phyloP scores from a whole-genome alignment of 1,284 basidiomycete genomes.

The Ustilago vetiveriae region DNA sequence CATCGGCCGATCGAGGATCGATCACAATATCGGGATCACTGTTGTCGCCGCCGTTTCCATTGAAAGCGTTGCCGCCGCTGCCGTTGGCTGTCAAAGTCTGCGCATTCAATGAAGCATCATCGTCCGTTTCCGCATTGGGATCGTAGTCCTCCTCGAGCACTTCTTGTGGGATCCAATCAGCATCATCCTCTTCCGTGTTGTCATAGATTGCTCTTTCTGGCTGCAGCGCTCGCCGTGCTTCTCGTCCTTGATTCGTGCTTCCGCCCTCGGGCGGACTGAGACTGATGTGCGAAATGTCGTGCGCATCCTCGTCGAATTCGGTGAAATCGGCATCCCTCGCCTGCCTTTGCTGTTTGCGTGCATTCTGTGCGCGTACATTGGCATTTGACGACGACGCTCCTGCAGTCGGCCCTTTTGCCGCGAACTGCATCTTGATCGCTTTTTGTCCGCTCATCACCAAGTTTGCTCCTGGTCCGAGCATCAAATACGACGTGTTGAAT shows the following conservation, averaged over 20 bases:
- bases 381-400: slow-evolving; percentile 34
- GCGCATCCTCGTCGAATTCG: slow-evolving; percentile 37
- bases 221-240: slow-evolving; percentile 5
- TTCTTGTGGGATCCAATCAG: slow-evolving; percentile 17
- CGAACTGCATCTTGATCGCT: slow-evolving; percentile 51
- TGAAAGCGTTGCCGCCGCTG: neutral
- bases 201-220: slow-evolving; percentile 4
- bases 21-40: slow-evolving; percentile 28
- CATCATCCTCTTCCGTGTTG: slow-evolving; percentile 16
- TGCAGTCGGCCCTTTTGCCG: slow-evolving; percentile 28
- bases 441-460: slow-evolving; percentile 36
- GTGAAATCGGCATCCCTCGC: slow-evolving; percentile 24
- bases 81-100: too few species aligned
- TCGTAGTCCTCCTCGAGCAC: slow-evolving; percentile 26
- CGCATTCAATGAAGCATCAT: slow-evolving; percentile 13
- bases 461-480: slow-evolving; percentile 24
- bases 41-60: neutral
- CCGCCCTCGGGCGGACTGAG: slow-evolving; percentile 22
- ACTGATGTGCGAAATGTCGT: slow-evolving; percentile 48
- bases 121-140: slow-evolving; percentile 18
- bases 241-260: neutral
- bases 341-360: slow-evolving; percentile 12
- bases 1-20: slow-evolving; percentile 12
- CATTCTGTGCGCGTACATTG: slow-evolving; percentile 7
- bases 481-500: slow-evolving; percentile 67